Evolutionary conservation across 352 stramenopile species (phyloP).

Genomic region (Phytophthora sojae): DNA sequence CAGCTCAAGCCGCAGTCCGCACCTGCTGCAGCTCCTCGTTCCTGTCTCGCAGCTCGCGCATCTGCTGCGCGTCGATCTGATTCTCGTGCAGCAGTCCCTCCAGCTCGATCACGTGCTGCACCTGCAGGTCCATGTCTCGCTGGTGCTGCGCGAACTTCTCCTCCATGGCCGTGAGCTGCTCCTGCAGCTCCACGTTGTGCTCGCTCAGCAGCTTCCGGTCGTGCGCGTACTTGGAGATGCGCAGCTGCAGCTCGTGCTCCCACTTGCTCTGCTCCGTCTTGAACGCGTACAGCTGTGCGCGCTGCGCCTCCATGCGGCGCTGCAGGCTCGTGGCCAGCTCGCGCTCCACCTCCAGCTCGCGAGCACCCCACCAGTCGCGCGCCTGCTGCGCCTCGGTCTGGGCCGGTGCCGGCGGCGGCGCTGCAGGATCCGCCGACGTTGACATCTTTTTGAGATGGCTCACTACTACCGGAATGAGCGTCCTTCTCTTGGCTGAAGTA

Average conservation of each 20-base stretch:
- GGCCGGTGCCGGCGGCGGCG: not conserved
- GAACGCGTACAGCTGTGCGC: conserved; percentile 76
- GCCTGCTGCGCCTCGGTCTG: conserved; percentile 30
- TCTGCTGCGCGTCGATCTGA: conserved; percentile 45
- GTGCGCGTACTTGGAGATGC: conserved; percentile 80
- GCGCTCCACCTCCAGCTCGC: conserved; percentile 49
- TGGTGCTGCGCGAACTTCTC: conserved; percentile 53
- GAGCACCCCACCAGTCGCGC: conserved; percentile 67
- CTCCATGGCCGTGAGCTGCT: conserved; percentile 60
- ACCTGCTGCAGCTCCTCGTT: conserved; percentile 63
- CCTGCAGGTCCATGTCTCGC: conserved; percentile 64
- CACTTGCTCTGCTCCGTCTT: conserved; percentile 87
- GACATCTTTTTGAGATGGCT: conserved; percentile 1
- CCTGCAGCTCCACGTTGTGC: conserved; percentile 83
- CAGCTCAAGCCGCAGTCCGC: not conserved
- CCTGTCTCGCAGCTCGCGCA: conserved; percentile 42
- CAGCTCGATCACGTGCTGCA: conserved; percentile 67
- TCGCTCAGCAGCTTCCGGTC: conserved; percentile 83
- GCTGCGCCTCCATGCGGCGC: conserved; percentile 76
- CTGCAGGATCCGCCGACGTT: conserved; percentile 4
- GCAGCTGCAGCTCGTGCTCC: conserved; percentile 80
- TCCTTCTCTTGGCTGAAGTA: not conserved
- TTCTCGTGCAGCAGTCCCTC: conserved; percentile 62
- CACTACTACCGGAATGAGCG: not conserved
- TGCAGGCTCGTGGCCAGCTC: conserved; percentile 60